Conservation (phyloP, 2,329 filamentous ascomycete genomes). For the Neonectria punicea region DNA sequence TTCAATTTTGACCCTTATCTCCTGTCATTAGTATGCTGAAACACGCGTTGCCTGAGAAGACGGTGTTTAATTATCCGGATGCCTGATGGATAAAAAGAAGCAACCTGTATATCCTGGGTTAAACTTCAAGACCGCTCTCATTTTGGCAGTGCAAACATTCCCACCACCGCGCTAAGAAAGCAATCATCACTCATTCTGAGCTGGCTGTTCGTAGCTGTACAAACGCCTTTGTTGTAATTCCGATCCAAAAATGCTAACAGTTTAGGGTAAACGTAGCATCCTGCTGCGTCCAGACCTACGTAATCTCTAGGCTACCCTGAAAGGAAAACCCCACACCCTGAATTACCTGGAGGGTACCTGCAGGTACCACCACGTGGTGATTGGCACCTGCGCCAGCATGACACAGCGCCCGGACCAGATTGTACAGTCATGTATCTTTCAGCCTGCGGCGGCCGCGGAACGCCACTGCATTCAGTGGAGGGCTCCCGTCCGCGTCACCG, state of each 20-base stretch:
- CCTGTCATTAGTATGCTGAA: not conserved
- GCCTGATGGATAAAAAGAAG: not conserved
- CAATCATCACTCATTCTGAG: not conserved
- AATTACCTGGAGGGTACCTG: constrained; percentile 11
- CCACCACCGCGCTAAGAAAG: not conserved
- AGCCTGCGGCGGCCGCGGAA: constrained; percentile 10
- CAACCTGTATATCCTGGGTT: too few species aligned
- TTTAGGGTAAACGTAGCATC: not conserved
- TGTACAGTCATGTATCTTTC: constrained; percentile 6
- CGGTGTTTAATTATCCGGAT: not conserved
- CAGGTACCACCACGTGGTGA: constrained; percentile 8
- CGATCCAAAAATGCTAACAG: not conserved
- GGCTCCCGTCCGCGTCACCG: constrained; percentile 10
- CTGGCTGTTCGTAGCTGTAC: not conserved
- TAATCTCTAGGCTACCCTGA: constrained; percentile 14
- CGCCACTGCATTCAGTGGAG: constrained; percentile 5
- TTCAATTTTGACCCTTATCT: not conserved
- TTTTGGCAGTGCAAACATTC: not conserved
- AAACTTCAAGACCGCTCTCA: not conserved
- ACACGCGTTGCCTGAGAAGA: not conserved
- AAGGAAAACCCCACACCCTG: constrained; percentile 6
- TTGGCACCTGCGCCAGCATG: not conserved
- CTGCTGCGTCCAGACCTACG: not conserved
- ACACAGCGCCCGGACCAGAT: not conserved
- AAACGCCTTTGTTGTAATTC: not conserved